Base-by-base conservation (phyloP, 352 stramenopile species). In the Phytophthora multivora region DNA sequence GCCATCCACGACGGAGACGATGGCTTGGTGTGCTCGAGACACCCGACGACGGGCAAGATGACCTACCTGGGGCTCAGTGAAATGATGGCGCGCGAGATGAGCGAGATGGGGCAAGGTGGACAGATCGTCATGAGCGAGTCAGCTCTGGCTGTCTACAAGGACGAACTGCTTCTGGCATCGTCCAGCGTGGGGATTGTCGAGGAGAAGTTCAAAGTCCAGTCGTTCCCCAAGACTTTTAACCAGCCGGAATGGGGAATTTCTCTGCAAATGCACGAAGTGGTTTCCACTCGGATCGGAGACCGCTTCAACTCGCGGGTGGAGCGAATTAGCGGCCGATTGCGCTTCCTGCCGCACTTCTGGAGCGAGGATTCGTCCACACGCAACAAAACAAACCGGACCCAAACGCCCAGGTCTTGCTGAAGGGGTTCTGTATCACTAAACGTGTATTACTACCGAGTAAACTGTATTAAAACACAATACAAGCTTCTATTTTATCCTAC, bases 1-100 rank as follows among this genome's bases (percentile, higher is more conserved):
- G 81, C 76, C 15, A 86, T 94, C 63, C 85, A 94, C 69, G 70
- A 88, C 46, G 81, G 76, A 10, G 81, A 89, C 48, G 73, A 84
- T 3, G 69, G 76, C 21, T 69, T 91, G 35, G 76, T 93, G 30
- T 84, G 69, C 31, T 74, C 71, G n/a, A 84, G 77, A 46, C 86
- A 94, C 58, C 81, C 74, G 6, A 89, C 78, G 5, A 94, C 85
- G 0, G 81, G 81, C 53, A 91, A 90, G 62, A 90, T 84, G 71
- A 91, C 81, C 35, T 92, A 92, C 63, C 26, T 87, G 12, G 86
- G 86, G 12, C 60, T 83, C 19, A 86, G 75, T 50, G 82, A 91
- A 61, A 76, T 90, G 60, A 73, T 89, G 19, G 78, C 80, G 6
- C 77, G 78, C 23, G 83, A 92, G 43, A 76, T 94, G 49, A 80